Evolutionary conservation across 176 grass and related monocot species (phyloP), one percentile per base, ranked within the genome.

Genomic region (Guadua angustifolia): DNA sequence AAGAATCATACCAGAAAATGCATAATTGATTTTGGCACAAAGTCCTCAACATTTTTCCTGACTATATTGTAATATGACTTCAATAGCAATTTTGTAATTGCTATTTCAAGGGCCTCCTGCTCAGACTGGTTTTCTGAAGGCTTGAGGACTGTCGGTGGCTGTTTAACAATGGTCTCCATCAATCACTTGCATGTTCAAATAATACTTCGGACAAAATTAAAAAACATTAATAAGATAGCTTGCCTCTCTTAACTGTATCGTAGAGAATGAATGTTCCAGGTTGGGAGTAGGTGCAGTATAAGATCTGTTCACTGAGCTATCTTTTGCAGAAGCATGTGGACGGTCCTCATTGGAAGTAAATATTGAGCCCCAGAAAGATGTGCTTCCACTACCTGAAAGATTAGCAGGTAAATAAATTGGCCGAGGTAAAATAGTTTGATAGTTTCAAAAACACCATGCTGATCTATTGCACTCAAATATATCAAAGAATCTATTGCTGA

Each of bases 61-160:
- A 95, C 96, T 74, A 99, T 99, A 88, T 99, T 91, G 87, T 95
- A 99, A 84, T 99, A 99, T 51, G 96, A 99, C 83, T 95, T 95
- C 85, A 99, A 86, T 79, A 99, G 85, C 78, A 99, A 83, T 79
- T 99, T 99, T 85, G 96, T 99, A 19, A 99, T 95, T 55, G 96
- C 72, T 80, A 99, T 95, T 88, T 99, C 96, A 80, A 99, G 88
- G 39, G 87, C 85, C 88, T 99, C 96, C 87, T 92, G 96, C 83
- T 99, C 96, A 24, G 96, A 95, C 55, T 95, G 96, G 70, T 86
- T 84, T 61, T 99, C 96, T 76, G 88, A 95, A 69, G 96, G 96
- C 66, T 99, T 99, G 76, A 99, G 70, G 74, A 94, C 61, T 9
- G 90, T 45, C 25, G 96, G 96, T 72, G 96, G 96, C 96, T 99